Evolutionary conservation across 768 basidiomycete genomes (phyloP).

Genomic region (Boletus vermiculosoides): DNA sequence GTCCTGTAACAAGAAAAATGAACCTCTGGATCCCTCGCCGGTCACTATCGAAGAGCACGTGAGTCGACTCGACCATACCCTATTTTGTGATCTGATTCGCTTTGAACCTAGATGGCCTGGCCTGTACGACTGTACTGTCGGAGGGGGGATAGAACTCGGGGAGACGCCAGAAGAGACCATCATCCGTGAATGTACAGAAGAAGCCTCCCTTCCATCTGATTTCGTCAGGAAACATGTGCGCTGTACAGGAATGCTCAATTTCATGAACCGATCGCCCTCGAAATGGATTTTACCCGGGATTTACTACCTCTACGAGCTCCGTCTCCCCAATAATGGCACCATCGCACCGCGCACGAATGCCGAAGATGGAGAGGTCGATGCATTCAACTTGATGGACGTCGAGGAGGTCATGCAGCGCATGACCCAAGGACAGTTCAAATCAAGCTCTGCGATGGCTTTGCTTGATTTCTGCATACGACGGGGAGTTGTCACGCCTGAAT

Average conservation of each 20-base stretch:
- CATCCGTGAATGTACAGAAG: slow-evolving; percentile 43
- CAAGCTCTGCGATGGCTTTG: slow-evolving; percentile 43
- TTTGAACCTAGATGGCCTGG: slow-evolving; percentile 29
- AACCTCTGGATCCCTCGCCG: slow-evolving; percentile 43
- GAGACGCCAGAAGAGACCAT: slow-evolving; percentile 38
- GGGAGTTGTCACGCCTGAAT: slow-evolving; percentile 29
- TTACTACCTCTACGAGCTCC: slow-evolving; percentile 46
- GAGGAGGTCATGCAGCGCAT: slow-evolving; percentile 34
- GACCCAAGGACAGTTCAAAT: slow-evolving; percentile 38
- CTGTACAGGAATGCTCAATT: slow-evolving; percentile 39
- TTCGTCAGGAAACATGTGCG: slow-evolving; percentile 35
- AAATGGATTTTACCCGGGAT: slow-evolving; percentile 46
- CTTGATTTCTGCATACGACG: slow-evolving; percentile 42
- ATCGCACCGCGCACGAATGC: slow-evolving; percentile 36
- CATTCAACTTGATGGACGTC: slow-evolving; percentile 39
- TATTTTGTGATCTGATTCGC: not conserved
- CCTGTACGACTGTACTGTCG: slow-evolving; percentile 42
- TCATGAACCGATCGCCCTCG: slow-evolving; percentile 41
- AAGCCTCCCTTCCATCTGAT: slow-evolving; percentile 39
- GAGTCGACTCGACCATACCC: slow-evolving; percentile 8
- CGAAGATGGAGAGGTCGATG: slow-evolving; percentile 44
- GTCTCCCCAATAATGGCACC: slow-evolving; percentile 36
- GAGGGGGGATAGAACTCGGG: slow-evolving; percentile 43
- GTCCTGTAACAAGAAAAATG: slow-evolving; percentile 26
- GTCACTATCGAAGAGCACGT: slow-evolving; percentile 42